Percentiles rank a stretch among this genome's conserved stretches.
Evolutionary conservation across 306 rosid genomes (phyloP).

Genomic region (apple (Malus domestica)): ASM211411v1 NC_041793.1:24571001-24571500

Average conservation of each 20-base stretch:
- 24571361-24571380: background rate
- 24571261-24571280: slow-evolving; percentile 98
- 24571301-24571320: slow-evolving; percentile 1
- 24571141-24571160: background rate
- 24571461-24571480: background rate
- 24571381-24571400: background rate
- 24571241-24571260: slow-evolving; percentile 92
- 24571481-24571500: background rate
- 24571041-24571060: slow-evolving; percentile 93
- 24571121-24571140: background rate
- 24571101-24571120: slow-evolving; percentile 1
- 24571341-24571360: slow-evolving; percentile 7
- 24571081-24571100: slow-evolving; percentile 13
- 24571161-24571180: background rate
- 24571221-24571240: slow-evolving; percentile 1
- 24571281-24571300: slow-evolving; percentile 65
- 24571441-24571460: background rate
- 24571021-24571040: slow-evolving; percentile 84
- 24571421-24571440: background rate
- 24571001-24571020: slow-evolving; percentile 33
- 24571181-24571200: background rate
- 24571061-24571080: slow-evolving; percentile 58
- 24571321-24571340: slow-evolving; percentile 1
- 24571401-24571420: background rate
- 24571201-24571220: background rate